Evolutionary conservation across 1,284 basidiomycete species (phyloP).

Genomic region (Rhizoctonia solani): DNA sequence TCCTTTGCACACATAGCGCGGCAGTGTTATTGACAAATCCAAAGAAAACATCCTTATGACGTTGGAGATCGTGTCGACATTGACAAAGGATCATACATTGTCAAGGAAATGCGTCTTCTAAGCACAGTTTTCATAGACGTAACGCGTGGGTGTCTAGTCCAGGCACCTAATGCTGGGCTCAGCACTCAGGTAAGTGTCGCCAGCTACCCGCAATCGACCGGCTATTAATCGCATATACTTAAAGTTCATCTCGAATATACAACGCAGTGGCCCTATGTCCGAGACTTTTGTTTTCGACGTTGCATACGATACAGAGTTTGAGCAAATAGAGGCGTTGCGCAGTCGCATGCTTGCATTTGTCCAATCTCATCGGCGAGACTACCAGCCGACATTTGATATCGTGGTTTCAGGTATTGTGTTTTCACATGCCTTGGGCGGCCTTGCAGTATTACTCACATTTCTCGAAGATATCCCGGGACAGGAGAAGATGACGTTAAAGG

Average conservation of each 20-base stretch:
- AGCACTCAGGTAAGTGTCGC: slow-evolving; percentile 61
- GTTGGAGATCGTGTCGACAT: slow-evolving; percentile 79
- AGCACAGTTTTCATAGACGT: slow-evolving; percentile 51
- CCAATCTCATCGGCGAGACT: slow-evolving; percentile 70
- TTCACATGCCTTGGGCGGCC: background rate
- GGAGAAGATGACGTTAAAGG: slow-evolving; percentile 74
- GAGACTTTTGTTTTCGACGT: slow-evolving; percentile 84
- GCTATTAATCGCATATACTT: slow-evolving; percentile 1
- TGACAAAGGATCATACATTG: slow-evolving; percentile 59
- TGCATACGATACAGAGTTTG: slow-evolving; percentile 76
- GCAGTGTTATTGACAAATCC: slow-evolving; percentile 26
- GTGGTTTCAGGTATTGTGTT: slow-evolving; percentile 57
- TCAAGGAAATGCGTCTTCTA: slow-evolving; percentile 58
- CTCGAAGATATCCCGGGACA: slow-evolving; percentile 84
- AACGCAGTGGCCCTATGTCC: slow-evolving; percentile 70
- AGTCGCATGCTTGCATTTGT: slow-evolving; percentile 83
- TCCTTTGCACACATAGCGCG: slow-evolving; percentile 45
- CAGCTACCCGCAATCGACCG: slow-evolving; percentile 33
- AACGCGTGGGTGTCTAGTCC: slow-evolving; percentile 60
- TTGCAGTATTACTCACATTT: slow-evolving; percentile 7
- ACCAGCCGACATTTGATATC: slow-evolving; percentile 72
- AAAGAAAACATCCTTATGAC: slow-evolving; percentile 57
- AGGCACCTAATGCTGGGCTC: slow-evolving; percentile 71
- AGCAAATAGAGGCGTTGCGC: slow-evolving; percentile 79
- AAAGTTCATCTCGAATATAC: slow-evolving; percentile 71